A percentile compares a stretch with the other conserved stretches of the same genome.
phyloP scores from a whole-genome alignment of 2,329 filamentous ascomycete species.

The Aureobasidium sp. region DNA sequence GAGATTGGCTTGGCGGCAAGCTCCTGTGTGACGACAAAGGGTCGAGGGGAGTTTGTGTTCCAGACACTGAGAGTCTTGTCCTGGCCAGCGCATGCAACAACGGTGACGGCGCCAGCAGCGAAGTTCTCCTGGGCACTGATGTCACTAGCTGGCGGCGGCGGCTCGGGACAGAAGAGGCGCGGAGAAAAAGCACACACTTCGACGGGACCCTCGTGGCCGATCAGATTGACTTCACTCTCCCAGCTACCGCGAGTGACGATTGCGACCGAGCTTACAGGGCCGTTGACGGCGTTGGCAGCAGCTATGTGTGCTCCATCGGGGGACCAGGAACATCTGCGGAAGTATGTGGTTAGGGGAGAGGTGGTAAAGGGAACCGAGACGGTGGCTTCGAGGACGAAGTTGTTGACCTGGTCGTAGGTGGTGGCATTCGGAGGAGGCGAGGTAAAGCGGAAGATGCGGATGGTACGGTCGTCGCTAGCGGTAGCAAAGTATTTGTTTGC shows the following conservation, averaged over 20 bases:
- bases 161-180: conserved; percentile 69
- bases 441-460: conserved; percentile 94
- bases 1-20: conserved; percentile 85
- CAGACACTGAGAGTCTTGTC: conserved; percentile 95
- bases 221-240: conserved; percentile 95
- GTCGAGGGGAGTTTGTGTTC: conserved; percentile 92
- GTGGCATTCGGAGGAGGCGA: conserved; percentile 85
- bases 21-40: conserved; percentile 83
- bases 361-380: conserved; percentile 81
- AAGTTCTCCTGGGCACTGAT: conserved; percentile 34
- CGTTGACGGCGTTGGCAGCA: conserved; percentile 92
- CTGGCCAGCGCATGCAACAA: conserved; percentile 92
- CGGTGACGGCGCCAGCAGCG: conserved; percentile 58
- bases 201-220: conserved; percentile 92
- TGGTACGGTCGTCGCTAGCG: conserved; percentile 89
- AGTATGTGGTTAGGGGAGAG: conserved; percentile 93
- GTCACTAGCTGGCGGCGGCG: conserved; percentile 44
- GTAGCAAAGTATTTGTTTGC: conserved; percentile 99
- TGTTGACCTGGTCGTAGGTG: conserved; percentile 90
- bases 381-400: conserved; percentile 89
- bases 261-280: conserved; percentile 91
- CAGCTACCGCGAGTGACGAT: conserved; percentile 88
- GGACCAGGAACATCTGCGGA: conserved; percentile 92
- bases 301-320: conserved; percentile 96
- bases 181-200: conserved; percentile 98